These are phyloP conservation scores for Ophiostoma himal-ulmi DNA, from an alignment of 2,329 filamentous ascomycete genomes.

Conservation along the genomic window DNA sequence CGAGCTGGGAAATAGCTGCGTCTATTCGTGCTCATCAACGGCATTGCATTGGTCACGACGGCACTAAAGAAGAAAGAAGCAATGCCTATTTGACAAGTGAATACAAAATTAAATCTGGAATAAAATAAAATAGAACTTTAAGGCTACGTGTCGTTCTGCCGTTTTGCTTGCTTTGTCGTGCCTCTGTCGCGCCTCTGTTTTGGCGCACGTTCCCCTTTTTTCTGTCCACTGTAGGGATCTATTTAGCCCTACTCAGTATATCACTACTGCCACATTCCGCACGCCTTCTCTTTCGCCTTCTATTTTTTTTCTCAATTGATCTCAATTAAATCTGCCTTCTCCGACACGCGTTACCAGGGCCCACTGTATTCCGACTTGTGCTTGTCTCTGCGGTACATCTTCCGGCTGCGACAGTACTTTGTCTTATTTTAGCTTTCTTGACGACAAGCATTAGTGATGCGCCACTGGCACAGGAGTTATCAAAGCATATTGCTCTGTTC, in stretches of 20 bases:
- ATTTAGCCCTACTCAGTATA: neutral
- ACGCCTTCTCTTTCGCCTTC: neutral
- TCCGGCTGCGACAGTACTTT: conserved; percentile 5
- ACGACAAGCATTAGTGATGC: neutral
- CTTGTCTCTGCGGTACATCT: conserved; percentile 2
- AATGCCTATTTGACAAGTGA: neutral
- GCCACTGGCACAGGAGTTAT: neutral
- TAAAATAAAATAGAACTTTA: neutral
- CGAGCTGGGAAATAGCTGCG: neutral
- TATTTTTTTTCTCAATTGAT: neutral
- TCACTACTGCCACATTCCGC: neutral
- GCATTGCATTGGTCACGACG: neutral
- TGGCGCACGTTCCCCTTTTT: conserved; percentile 12
- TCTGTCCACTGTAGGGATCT: neutral
- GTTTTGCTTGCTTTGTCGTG: neutral
- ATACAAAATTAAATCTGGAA: neutral
- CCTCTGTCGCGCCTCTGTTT: neutral
- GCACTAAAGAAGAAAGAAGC: neutral
- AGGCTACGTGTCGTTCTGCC: conserved; percentile 19
- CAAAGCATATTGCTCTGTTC: neutral
- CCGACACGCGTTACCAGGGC: neutral
- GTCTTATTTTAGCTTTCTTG: neutral
- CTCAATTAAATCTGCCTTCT: neutral
- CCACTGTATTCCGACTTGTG: neutral
- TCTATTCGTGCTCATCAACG: neutral